These are phyloP conservation scores for Jaapia argillacea DNA, from an alignment of 768 basidiomycete species.

Conservation along the genomic window DNA sequence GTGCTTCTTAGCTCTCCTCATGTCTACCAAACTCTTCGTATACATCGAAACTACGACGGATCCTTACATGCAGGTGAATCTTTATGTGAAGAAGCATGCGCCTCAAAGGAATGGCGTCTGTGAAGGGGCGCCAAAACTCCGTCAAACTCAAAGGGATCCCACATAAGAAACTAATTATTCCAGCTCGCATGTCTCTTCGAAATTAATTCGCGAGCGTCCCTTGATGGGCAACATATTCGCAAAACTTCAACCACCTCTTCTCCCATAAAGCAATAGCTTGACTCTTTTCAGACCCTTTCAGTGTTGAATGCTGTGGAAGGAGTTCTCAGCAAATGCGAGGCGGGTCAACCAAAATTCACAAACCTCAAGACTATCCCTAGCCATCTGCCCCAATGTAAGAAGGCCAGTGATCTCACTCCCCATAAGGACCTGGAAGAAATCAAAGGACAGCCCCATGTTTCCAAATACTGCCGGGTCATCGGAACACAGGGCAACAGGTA, in stretches of 20 bases:
- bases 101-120: too few species aligned
- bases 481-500: constrained; percentile 60
- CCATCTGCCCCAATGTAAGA: constrained; percentile 48
- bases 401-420: constrained; percentile 60
- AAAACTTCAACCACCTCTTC: constrained; percentile 12
- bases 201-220: too few species aligned
- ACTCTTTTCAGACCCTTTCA: constrained; percentile 2
- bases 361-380: constrained; percentile 57
- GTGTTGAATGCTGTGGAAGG: constrained; percentile 10
- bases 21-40: too few species aligned
- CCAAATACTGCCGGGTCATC: constrained; percentile 76
- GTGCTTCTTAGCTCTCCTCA: neutral
- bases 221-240: constrained; percentile 8
- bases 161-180: too few species aligned
- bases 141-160: too few species aligned
- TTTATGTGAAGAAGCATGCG: too few species aligned
- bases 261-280: constrained; percentile 12
- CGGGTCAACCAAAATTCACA: neutral
- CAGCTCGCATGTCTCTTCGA: too few species aligned
- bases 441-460: constrained; percentile 68
- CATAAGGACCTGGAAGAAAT: constrained; percentile 72
- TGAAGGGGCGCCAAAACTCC: too few species aligned
- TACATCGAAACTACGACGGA: too few species aligned
- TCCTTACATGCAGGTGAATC: too few species aligned
- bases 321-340: neutral